Percentiles rank a stretch among this genome's conserved stretches.
Conservation (phyloP, 192 early-diverging fungal species). For the Paraglomus brasilianum region DNA sequence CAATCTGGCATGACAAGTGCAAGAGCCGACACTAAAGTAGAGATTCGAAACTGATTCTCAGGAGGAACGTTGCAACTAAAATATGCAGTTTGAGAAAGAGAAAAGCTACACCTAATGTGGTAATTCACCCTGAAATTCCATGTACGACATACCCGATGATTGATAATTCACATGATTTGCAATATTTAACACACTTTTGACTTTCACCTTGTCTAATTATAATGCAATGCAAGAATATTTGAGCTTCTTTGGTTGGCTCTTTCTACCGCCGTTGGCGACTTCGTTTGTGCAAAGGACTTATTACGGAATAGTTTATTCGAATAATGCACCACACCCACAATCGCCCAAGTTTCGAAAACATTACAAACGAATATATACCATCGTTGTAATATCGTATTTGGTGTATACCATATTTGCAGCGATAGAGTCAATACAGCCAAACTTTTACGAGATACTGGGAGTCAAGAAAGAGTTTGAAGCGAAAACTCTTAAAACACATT, state of each 20-base stretch:
- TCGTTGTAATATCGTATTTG: slow-evolving; percentile 42
- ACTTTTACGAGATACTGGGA: slow-evolving; percentile 43
- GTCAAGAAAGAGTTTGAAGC: slow-evolving; percentile 36
- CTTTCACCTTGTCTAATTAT: background rate
- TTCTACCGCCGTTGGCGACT: slow-evolving; percentile 42
- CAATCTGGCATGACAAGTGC: too few species aligned
- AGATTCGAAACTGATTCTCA: too few species aligned
- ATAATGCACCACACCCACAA: slow-evolving; percentile 38
- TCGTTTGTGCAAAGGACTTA: slow-evolving; percentile 40
- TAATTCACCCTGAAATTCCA: too few species aligned
- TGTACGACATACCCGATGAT: too few species aligned
- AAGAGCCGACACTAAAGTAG: too few species aligned
- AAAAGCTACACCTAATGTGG: too few species aligned
- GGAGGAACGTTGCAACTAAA: too few species aligned
- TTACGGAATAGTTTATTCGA: slow-evolving; percentile 41
- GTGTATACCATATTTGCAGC: slow-evolving; percentile 45
- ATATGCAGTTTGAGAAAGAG: too few species aligned
- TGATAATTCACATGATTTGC: too few species aligned
- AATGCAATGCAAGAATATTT: slow-evolving; percentile 35
- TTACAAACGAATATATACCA: slow-evolving; percentile 43
- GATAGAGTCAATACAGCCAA: slow-evolving; percentile 33
- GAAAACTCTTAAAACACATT: slow-evolving; percentile 41
- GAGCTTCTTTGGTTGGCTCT: slow-evolving; percentile 39
- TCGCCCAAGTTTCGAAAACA: slow-evolving; percentile 40
- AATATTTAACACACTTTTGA: too few species aligned